Evolutionary conservation across 129 eudicot genomes (phyloP).

Genomic region (Kitagawia praeruptora): DNA sequence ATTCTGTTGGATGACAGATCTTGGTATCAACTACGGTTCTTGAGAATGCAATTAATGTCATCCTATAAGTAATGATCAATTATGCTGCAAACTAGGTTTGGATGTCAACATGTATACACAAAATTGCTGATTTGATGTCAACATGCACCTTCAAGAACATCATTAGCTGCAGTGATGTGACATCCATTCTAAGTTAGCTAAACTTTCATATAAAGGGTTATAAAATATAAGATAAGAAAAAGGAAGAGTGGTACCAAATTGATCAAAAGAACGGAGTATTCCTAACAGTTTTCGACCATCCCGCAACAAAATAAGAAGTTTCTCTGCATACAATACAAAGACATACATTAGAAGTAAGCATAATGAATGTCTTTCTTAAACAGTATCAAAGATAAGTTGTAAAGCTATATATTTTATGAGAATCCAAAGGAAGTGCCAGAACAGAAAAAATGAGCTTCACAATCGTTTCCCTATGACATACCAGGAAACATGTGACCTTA

Average conservation of each 20-base stretch:
- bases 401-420: too few species aligned
- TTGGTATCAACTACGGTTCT: constrained; percentile 91
- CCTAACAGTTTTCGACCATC: constrained; percentile 94
- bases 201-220: background rate
- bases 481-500: too few species aligned
- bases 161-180: constrained; percentile 58
- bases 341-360: too few species aligned
- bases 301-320: constrained; percentile 86
- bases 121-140: background rate
- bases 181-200: constrained; percentile 14
- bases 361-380: too few species aligned
- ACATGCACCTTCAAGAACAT: constrained; percentile 95
- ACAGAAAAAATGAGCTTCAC: too few species aligned
- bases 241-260: constrained; percentile 59
- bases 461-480: too few species aligned
- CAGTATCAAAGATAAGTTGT: too few species aligned
- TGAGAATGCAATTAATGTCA: constrained; percentile 19
- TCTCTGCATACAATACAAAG: constrained; percentile 53
- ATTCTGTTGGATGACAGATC: constrained; percentile 93
- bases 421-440: too few species aligned
- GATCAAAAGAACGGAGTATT: constrained; percentile 94
- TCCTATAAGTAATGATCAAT: background rate
- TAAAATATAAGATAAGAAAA: background rate
- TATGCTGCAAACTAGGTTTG: background rate
- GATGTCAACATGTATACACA: background rate